Percentiles rank a stretch among this genome's conserved stretches.
Evolutionary conservation across 805 yeast genomes (phyloP).

Genomic region (Candida germanica): DNA sequence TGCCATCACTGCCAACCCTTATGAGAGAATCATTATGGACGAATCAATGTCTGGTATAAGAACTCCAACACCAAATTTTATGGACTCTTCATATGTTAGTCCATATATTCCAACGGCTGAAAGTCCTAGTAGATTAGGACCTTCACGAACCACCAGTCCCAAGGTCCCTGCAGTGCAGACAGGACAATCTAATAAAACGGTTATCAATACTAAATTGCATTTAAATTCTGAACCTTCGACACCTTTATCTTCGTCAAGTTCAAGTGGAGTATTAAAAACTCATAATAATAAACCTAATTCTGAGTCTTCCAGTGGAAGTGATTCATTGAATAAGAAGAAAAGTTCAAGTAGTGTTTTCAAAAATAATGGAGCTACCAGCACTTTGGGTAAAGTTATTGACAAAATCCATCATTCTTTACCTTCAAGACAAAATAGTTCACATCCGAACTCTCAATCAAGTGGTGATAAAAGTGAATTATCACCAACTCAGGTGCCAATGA

Average conservation of each 20-base stretch:
- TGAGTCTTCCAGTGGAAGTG: constrained; percentile 10
- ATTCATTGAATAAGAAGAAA: constrained; percentile 7
- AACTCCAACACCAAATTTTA: constrained; percentile 9
- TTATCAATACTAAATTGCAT: constrained; percentile 9
- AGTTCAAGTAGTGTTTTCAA: constrained; percentile 11
- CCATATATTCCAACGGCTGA: constrained; percentile 11
- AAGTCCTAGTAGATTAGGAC: constrained; percentile 3
- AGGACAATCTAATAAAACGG: constrained; percentile 3
- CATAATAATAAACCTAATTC: constrained; percentile 10
- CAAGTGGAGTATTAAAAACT: constrained; percentile 6
- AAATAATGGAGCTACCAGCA: constrained; percentile 2
- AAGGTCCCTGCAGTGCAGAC: not conserved
- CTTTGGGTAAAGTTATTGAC: constrained; percentile 6
- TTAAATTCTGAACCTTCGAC: constrained; percentile 12
- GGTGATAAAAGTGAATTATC: not conserved
- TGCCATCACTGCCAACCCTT: constrained; percentile 25
- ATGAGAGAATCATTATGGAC: constrained; percentile 9
- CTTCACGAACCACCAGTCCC: constrained; percentile 4
- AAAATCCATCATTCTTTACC: constrained; percentile 6
- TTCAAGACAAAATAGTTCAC: constrained; percentile 8
- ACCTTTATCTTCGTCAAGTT: constrained; percentile 7
- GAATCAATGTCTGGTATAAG: constrained; percentile 10
- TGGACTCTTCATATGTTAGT: constrained; percentile 11
- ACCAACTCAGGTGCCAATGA: constrained; percentile 9
- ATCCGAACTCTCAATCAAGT: too few relatives aligned